Percentiles rank a stretch among this genome's conserved stretches.
phyloP scores from a whole-genome alignment of 352 stramenopile genomes.

The Globisporangium cederbergense region DNA sequence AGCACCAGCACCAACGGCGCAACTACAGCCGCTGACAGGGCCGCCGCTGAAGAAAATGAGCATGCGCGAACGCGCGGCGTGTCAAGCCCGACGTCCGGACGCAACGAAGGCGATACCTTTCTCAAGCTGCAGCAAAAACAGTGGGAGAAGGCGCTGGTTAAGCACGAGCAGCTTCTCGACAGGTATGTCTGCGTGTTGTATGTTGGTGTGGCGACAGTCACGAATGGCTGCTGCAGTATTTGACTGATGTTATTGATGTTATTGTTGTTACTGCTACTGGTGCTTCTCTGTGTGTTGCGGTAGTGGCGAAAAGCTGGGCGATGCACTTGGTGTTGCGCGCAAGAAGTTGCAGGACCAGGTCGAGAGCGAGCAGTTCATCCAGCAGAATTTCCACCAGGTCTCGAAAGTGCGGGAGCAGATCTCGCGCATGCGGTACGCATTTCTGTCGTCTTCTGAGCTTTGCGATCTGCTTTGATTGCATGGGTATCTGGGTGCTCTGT shows the following conservation, averaged over 20 bases:
- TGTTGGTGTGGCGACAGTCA: background rate
- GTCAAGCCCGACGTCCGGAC: conserved; percentile 11
- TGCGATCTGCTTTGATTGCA: background rate
- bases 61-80: background rate
- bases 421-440: conserved; percentile 32
- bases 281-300: background rate
- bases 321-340: conserved; percentile 34
- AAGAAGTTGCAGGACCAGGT: conserved; percentile 54
- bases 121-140: conserved; percentile 35
- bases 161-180: conserved; percentile 42
- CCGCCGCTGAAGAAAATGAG: background rate
- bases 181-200: conserved; percentile 20
- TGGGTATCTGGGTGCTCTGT: background rate
- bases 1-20: background rate
- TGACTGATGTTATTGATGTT: background rate
- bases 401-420: conserved; percentile 54
- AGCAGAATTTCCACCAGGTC: conserved; percentile 62
- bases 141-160: conserved; percentile 24
- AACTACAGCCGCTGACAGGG: background rate
- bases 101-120: conserved; percentile 34
- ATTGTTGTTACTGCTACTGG: background rate
- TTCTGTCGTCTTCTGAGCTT: background rate
- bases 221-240: background rate
- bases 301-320: conserved; percentile 53
- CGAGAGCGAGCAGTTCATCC: conserved; percentile 65